Conservation (phyloP, 768 basidiomycete species). For the Leccinellum albellum region DNA sequence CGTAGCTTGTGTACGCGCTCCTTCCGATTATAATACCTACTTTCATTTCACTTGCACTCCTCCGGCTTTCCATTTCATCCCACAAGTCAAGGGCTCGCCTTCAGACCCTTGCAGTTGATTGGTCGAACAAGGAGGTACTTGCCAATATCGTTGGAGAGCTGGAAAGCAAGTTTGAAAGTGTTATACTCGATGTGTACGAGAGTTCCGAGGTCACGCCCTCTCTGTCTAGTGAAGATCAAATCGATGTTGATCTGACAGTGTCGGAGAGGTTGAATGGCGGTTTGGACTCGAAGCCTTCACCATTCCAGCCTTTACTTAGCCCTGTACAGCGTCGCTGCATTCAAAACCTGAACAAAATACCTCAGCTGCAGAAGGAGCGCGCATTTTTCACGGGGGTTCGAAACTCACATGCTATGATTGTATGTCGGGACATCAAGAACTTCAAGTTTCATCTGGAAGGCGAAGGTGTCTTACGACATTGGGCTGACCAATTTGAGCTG, state of each 20-base stretch:
- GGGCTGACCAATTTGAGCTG: constrained; percentile 59
- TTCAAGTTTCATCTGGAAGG: constrained; percentile 59
- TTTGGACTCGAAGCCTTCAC: constrained; percentile 7
- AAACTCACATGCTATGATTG: constrained; percentile 71
- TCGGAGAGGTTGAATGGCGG: not conserved
- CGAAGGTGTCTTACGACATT: constrained; percentile 64
- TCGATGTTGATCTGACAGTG: not conserved
- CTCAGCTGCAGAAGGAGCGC: constrained; percentile 63
- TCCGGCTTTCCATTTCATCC: constrained; percentile 56
- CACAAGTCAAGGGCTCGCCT: constrained; percentile 64
- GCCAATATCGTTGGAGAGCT: constrained; percentile 53
- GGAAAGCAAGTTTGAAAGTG: constrained; percentile 58
- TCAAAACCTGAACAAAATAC: constrained; percentile 60
- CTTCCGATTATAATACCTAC: constrained; percentile 67
- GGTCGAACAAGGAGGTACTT: constrained; percentile 46
- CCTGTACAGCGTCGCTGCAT: constrained; percentile 56
- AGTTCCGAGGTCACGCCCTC: constrained; percentile 30
- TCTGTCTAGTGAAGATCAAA: constrained; percentile 1
- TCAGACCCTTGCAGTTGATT: constrained; percentile 56
- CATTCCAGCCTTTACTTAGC: constrained; percentile 47
- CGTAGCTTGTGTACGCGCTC: constrained; percentile 48
- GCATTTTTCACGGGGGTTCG: constrained; percentile 56
- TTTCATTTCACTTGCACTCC: constrained; percentile 48
- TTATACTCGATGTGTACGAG: constrained; percentile 59
- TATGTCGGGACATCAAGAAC: constrained; percentile 61